Evolutionary conservation across 1,284 basidiomycete species (phyloP), one percentile per base, ranked within the genome.

Genomic region (Boletus smithii): DNA sequence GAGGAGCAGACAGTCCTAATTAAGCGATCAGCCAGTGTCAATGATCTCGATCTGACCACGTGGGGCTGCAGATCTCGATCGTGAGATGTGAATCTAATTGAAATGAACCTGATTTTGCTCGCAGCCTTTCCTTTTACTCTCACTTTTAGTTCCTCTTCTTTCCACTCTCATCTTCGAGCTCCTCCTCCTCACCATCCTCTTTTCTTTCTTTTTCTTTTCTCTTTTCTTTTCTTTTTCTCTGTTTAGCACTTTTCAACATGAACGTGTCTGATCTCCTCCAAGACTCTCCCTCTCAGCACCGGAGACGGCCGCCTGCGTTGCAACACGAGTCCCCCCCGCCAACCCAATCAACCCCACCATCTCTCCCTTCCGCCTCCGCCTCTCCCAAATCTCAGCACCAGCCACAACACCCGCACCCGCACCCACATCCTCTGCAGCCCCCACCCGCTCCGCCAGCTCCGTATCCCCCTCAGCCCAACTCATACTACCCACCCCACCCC

Each of bases 221-320:
- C n/a, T n/a, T n/a, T n/a, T n/a, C n/a, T n/a, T n/a, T n/a, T n/a
- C n/a, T n/a, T n/a, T n/a, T n/a, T n/a, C n/a, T n/a, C n/a, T n/a
- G n/a, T n/a, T n/a, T n/a, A n/a, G n/a, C n/a, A n/a, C n/a, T n/a
- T n/a, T n/a, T n/a, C n/a, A n/a, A n/a, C 2, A 87, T 88, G 85
- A 85, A 88, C 69, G 81, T 88, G 56, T 80, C 80, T 34, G 78
- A 73, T 55, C 77, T 88, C 48, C 70, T 88, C 27, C 81, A 84
- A 58, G 82, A 83, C 65, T 80, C 83, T 0, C 85, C 85, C 35
- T 83, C 83, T 0, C 81, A 75, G 31, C 63, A 55, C 74, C 59
- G 71, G 65, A 48, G 63, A 49, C 54, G 64, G 0, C 65, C 63
- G 1, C 54, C 66, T 10, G n/a, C 52, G 3, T 24, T 41, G 31